Evolutionary conservation across 2,329 filamentous ascomycete species (phyloP).

Genomic region (Pseudopithomyces chartarum): DNA sequence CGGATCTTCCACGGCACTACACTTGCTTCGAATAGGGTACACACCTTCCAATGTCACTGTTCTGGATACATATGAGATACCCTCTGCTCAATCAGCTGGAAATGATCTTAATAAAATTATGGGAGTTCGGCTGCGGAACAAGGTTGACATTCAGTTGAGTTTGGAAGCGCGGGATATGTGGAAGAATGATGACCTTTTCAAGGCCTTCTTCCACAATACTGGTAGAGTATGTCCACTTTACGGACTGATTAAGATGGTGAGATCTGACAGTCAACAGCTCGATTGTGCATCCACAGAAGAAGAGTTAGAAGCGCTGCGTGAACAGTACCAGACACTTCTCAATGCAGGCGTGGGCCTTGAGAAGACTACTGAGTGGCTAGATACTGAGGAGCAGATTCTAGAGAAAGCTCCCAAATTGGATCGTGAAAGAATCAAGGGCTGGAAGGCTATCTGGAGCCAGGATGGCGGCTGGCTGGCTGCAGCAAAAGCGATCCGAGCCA

Average conservation of each 20-base stretch:
- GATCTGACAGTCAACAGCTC: conserved; percentile 23
- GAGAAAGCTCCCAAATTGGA: conserved; percentile 47
- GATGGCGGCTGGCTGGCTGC: conserved; percentile 57
- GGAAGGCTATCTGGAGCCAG: conserved; percentile 52
- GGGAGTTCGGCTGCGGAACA: conserved; percentile 45
- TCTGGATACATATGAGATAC: conserved; percentile 53
- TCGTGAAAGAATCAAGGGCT: conserved; percentile 51
- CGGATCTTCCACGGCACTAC: conserved; percentile 58
- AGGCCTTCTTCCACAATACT: conserved; percentile 54
- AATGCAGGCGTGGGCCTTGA: conserved; percentile 40
- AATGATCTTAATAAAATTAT: conserved; percentile 59
- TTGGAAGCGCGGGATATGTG: conserved; percentile 47
- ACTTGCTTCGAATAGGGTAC: conserved; percentile 57
- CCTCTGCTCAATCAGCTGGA: conserved; percentile 55
- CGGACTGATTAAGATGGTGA: not conserved
- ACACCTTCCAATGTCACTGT: conserved; percentile 52
- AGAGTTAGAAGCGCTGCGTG: conserved; percentile 41
- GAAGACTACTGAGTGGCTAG: conserved; percentile 49
- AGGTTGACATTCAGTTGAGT: conserved; percentile 43
- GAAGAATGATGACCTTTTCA: conserved; percentile 53
- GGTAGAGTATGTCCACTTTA: conserved; percentile 30
- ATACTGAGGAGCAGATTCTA: conserved; percentile 52
- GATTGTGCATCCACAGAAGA: conserved; percentile 44
- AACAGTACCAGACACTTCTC: conserved; percentile 45
- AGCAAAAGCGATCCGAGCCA: conserved; percentile 54